These are phyloP conservation scores for Tetracladium maxilliforme DNA, from an alignment of 2,329 filamentous ascomycete genomes.

Conservation along the genomic window DNA sequence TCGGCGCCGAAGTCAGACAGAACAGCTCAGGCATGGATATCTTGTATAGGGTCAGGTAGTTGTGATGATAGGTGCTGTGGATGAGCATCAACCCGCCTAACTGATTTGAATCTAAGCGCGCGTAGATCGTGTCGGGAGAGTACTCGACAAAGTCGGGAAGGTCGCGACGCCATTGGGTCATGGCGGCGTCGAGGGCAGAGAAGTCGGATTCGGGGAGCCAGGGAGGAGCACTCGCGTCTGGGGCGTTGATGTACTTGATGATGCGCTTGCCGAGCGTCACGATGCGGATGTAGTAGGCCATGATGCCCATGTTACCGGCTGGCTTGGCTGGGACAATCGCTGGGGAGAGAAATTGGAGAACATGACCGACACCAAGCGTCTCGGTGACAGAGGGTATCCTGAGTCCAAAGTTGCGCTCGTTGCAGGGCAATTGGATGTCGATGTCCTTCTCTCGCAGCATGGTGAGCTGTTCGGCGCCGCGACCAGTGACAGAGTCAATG, in stretches of 20 bases:
- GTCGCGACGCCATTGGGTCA: slow-evolving; percentile 22
- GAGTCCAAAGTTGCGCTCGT: slow-evolving; percentile 14
- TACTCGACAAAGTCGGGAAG: slow-evolving; percentile 28
- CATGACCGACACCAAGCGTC: slow-evolving; percentile 8
- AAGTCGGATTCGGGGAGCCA: slow-evolving; percentile 28
- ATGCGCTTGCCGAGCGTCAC: slow-evolving; percentile 2
- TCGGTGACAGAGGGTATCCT: slow-evolving; percentile 14
- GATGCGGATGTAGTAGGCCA: slow-evolving; percentile 2
- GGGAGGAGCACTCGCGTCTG: slow-evolving; percentile 12
- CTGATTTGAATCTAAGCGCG: slow-evolving; percentile 28
- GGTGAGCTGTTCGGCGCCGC: slow-evolving; percentile 15
- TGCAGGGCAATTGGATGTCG: slow-evolving; percentile 12
- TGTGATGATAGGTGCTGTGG: slow-evolving; percentile 30
- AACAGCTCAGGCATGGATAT: slow-evolving; percentile 29
- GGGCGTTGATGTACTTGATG: not conserved
- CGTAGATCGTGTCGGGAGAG: slow-evolving; percentile 26
- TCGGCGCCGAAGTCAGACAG: slow-evolving; percentile 23
- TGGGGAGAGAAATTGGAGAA: slow-evolving; percentile 6
- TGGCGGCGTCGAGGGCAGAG: slow-evolving; percentile 21
- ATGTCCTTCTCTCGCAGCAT: slow-evolving; percentile 13
- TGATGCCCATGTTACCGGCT: slow-evolving; percentile 1
- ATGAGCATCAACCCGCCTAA: slow-evolving; percentile 26
- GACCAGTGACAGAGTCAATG: slow-evolving; percentile 13
- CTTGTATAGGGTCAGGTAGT: slow-evolving; percentile 27
- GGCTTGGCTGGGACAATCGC: slow-evolving; percentile 1